phyloP scores from a whole-genome alignment of 179 eudicot genomes.

The Spinacia oleracea region DNA sequence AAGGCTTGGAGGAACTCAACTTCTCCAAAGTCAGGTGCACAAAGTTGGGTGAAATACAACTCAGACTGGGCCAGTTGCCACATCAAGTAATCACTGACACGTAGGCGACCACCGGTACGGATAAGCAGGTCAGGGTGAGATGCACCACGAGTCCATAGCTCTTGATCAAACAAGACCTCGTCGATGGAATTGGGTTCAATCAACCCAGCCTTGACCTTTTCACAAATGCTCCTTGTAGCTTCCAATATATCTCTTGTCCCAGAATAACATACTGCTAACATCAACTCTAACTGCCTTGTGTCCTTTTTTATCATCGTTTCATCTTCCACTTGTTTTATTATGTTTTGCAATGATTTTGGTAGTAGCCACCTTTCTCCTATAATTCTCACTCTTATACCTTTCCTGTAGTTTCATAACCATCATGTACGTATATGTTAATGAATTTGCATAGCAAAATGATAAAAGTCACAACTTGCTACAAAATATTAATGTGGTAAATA shows the following conservation, averaged over 20 bases:
- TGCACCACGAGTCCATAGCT: background rate
- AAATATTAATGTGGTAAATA: no score
- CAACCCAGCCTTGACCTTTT: constrained; percentile 6
- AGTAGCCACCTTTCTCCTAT: constrained; percentile 6
- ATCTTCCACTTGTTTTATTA: constrained; percentile 10
- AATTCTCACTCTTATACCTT: background rate
- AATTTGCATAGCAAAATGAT: no score
- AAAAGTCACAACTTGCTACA: no score
- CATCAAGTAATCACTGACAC: constrained; percentile 14
- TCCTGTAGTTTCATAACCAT: background rate
- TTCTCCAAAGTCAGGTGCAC: constrained; percentile 18
- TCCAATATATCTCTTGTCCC: constrained; percentile 13
- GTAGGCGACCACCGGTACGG: constrained; percentile 12
- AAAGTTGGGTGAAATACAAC: constrained; percentile 1
- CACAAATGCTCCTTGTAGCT: constrained; percentile 8
- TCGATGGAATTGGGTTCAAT: constrained; percentile 8
- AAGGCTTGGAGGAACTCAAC: constrained; percentile 17
- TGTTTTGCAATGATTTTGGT: background rate
- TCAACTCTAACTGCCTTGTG: background rate
- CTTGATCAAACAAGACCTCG: constrained; percentile 10
- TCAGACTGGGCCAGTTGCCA: constrained; percentile 21
- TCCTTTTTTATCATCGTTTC: background rate
- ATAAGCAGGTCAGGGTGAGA: constrained; percentile 23
- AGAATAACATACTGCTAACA: constrained; percentile 13
- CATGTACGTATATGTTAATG: no score